These are phyloP conservation scores for Cryptococcus sp. DNA, from an alignment of 1,284 basidiomycete genomes.

Conservation along the genomic window DNA sequence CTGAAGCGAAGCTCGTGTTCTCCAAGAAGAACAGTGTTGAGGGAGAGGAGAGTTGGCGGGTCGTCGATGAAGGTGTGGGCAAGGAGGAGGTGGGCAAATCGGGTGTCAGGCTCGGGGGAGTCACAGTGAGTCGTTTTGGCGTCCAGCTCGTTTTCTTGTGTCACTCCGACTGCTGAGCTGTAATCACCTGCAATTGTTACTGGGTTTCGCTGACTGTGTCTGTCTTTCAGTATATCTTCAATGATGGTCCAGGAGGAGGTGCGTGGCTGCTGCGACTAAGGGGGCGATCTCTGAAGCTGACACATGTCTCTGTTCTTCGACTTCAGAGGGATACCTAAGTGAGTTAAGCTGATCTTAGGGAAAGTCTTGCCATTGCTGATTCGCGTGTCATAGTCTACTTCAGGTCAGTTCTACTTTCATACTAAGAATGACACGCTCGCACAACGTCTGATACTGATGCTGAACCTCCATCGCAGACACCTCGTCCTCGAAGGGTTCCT, in stretches of 20 bases:
- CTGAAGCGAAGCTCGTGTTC: conserved; percentile 13
- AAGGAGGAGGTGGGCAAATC: conserved; percentile 32
- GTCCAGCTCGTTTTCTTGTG: not conserved
- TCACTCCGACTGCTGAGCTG: too few species aligned
- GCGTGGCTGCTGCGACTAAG: not conserved
- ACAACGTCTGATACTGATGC: not conserved
- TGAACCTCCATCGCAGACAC: conserved; percentile 26
- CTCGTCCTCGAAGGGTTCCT: conserved; percentile 41
- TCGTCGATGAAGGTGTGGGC: conserved; percentile 25
- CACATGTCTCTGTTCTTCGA: not conserved
- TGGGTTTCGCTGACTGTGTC: not conserved
- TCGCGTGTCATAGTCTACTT: conserved; percentile 24
- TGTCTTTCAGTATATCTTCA: conserved; percentile 40
- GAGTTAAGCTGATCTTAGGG: conserved; percentile 2
- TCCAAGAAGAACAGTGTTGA: conserved; percentile 22
- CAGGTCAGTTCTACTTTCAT: conserved; percentile 15
- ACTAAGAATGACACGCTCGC: not conserved
- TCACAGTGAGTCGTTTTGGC: conserved; percentile 33
- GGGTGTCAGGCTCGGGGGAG: conserved; percentile 33
- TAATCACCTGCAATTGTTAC: not conserved
- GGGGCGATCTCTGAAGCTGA: not conserved
- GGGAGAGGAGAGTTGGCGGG: conserved; percentile 35
- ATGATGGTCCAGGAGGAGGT: conserved; percentile 43
- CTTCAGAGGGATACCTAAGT: conserved; percentile 29
- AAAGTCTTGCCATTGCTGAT: conserved; percentile 2